Percentiles rank a stretch among this genome's conserved stretches.
Conservation (phyloP, 331 rosid species). For the Malus hybrid region DNA sequence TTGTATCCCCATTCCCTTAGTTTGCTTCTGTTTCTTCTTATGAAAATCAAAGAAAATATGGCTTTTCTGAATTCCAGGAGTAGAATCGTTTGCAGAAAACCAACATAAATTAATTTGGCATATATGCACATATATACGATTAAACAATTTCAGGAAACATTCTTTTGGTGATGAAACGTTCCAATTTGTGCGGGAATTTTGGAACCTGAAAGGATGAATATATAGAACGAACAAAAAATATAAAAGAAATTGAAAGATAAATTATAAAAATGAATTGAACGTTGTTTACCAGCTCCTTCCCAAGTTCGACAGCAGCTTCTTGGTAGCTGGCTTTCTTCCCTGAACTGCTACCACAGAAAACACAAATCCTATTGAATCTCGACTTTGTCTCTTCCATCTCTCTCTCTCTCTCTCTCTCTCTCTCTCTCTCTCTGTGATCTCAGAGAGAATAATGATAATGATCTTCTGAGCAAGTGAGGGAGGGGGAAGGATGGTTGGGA, state of each 20-base stretch:
- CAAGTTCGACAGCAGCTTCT: constrained; percentile 90
- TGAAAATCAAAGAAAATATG: background rate
- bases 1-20: too few species aligned
- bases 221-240: background rate
- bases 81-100: too few species aligned
- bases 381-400: constrained; percentile 75
- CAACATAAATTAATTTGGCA: too few species aligned
- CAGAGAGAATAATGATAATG: constrained; percentile 10
- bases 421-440: constrained; percentile 12
- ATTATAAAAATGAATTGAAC: background rate
- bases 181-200: background rate
- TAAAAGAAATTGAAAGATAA: background rate
- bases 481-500: constrained; percentile 14
- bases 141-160: background rate
- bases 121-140: background rate
- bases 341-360: constrained; percentile 94
- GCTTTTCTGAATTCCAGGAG: background rate
- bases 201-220: background rate
- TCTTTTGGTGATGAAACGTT: background rate
- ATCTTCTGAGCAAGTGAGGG: background rate
- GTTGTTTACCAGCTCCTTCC: constrained; percentile 66
- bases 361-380: constrained; percentile 85
- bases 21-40: too few species aligned
- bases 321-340: constrained; percentile 91
- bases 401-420: constrained; percentile 1